Percentiles rank a stretch among this genome's conserved stretches.
Conservation (phyloP, 768 basidiomycete species). For the Tulasnella sp. region DNA sequence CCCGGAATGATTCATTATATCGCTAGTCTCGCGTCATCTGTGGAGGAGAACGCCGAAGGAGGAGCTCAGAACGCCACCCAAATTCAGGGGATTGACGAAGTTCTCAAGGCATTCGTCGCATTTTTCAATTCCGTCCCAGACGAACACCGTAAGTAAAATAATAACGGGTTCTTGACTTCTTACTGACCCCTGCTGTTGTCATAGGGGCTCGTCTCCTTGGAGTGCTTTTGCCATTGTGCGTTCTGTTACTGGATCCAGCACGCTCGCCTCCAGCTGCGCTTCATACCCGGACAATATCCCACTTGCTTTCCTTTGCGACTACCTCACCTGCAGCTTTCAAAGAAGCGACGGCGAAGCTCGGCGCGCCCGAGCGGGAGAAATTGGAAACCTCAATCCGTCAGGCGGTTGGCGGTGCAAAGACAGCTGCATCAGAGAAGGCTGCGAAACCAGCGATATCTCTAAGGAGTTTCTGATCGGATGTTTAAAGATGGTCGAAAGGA, state of each 20-base stretch:
- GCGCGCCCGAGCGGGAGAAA: conserved; percentile 57
- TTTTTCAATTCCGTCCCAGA: conserved; percentile 62
- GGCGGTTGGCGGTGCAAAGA: conserved; percentile 58
- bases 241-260: conserved; percentile 65
- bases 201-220: conserved; percentile 69
- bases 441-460: conserved; percentile 79
- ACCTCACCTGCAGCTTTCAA: conserved; percentile 77
- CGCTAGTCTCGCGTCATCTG: conserved; percentile 64
- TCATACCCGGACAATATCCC: conserved; percentile 62
- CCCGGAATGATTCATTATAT: conserved; percentile 83
- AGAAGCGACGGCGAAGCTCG: conserved; percentile 74
- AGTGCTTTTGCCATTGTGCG: conserved; percentile 74
- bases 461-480: conserved; percentile 29
- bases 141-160: conserved; percentile 60
- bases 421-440: conserved; percentile 43
- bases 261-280: conserved; percentile 51
- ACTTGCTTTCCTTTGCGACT: conserved; percentile 73
- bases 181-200: conserved; percentile 25
- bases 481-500: background rate
- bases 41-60: conserved; percentile 53
- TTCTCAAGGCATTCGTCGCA: conserved; percentile 76
- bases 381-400: conserved; percentile 80
- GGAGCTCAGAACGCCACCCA: conserved; percentile 55
- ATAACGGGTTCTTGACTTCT: background rate
- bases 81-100: conserved; percentile 68